A percentile compares a stretch with the other conserved stretches of the same genome.
Evolutionary conservation across 306 rosid genomes (phyloP).

Genomic region (Corylus heterophylla): DNA sequence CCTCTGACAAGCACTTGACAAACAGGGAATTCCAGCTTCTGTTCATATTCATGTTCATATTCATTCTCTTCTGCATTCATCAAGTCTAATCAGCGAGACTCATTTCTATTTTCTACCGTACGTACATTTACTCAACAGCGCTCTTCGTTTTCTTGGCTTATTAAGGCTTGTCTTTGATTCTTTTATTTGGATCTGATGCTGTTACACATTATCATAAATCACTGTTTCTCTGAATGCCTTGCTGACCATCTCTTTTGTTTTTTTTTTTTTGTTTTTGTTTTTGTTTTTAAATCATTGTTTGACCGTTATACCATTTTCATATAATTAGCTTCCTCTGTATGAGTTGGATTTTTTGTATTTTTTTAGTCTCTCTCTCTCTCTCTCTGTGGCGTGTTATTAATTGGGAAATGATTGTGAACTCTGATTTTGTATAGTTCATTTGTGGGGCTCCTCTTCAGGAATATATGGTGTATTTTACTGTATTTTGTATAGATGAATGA

Average conservation of each 20-base stretch:
- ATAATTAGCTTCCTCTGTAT: slow-evolving; percentile 14
- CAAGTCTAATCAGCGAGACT: not conserved
- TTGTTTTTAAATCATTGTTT: slow-evolving; percentile 2
- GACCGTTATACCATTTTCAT: slow-evolving; percentile 11
- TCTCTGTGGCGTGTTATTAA: slow-evolving; percentile 4
- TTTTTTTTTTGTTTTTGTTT: not conserved
- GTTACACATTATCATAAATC: not conserved
- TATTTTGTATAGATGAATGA: not conserved
- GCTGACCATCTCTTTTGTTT: not conserved
- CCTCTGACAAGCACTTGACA: not conserved
- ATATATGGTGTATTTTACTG: not conserved
- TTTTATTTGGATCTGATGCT: slow-evolving; percentile 24
- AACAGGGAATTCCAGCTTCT: not conserved
- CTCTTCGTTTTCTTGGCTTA: not conserved
- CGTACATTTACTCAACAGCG: slow-evolving; percentile 1
- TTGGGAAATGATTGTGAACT: slow-evolving; percentile 16
- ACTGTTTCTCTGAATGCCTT: not conserved
- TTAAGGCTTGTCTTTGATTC: not conserved
- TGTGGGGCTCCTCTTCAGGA: not conserved
- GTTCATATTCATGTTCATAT: not conserved
- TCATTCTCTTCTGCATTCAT: not conserved
- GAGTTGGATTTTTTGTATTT: slow-evolving; percentile 27
- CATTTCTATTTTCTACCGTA: not conserved
- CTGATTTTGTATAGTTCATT: slow-evolving; percentile 1
- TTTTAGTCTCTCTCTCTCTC: slow-evolving; percentile 33